Evolutionary conservation across 2,329 filamentous ascomycete genomes (phyloP), one percentile per base, ranked within the genome.

Genomic region (Talaromyces verruculosus): DNA sequence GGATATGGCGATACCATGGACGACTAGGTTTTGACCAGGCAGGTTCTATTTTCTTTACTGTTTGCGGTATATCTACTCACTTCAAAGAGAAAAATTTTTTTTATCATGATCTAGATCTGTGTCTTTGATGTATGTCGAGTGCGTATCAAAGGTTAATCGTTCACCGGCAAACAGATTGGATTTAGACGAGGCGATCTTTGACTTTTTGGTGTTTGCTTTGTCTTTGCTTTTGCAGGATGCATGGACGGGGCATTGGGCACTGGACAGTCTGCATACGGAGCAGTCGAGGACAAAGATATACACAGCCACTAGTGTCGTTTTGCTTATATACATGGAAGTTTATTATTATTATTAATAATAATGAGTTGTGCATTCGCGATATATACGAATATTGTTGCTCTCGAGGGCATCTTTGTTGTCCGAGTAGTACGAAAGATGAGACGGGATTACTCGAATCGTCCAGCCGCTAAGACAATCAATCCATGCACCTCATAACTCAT

Each of bases 191-290:
- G 33, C 33, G 53, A 57, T 57, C 53, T 57, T 57, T 57, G 53
- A 39, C 53, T 5, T 39, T 57, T 57, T 39, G 53, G 53, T 15
- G 53, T 37, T 55, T 57, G 53, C 53, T 22, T 37, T 57, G 53
- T 57, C 30, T 35, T 35, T 57, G 51, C 51, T 57, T 33, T 22
- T 57, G 51, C 51, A 57, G 51, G 47, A 13, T 47, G 45, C 45
- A 47, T 25, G 47, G 30, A n/a, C n/a, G n/a, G n/a, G n/a, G n/a
- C n/a, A n/a, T 37, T 57, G 51, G 33, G 22, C 10, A 19, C 17
- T n/a, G 15, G 15, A 6, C 15, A 30, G 10, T 47, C 8, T 25
- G 3, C 19, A 17, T 47, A 25, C 7, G 49, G 15, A 11, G 25
- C 15, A 13, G n/a, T n/a, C n/a, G n/a, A 35, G 30, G 17, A 17